phyloP scores from a whole-genome alignment of 371 early-diverging fungal species.

The Circinella minor region DNA sequence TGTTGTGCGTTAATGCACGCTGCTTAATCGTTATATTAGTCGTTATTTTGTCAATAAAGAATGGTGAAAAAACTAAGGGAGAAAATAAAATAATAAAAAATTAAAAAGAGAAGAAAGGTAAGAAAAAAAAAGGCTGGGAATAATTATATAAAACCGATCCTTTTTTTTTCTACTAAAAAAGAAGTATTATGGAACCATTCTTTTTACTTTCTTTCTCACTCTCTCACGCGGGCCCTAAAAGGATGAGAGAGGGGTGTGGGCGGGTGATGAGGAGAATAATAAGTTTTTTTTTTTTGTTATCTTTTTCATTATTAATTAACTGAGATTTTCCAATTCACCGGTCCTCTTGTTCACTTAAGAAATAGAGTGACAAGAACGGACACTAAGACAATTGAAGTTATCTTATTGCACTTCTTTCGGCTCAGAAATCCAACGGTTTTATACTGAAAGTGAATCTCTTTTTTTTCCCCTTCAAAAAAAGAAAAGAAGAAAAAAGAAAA shows the following conservation, averaged over 20 bases:
- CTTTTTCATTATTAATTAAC: neutral
- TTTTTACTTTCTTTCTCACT: too few relatives aligned
- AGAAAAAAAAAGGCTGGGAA: neutral
- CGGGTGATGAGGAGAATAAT: too few relatives aligned
- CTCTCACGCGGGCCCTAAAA: neutral
- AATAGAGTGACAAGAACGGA: neutral
- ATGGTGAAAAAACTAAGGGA: too few relatives aligned
- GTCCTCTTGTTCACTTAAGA: slow-evolving; percentile 1
- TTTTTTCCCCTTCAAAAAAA: neutral
- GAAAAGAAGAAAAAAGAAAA: neutral
- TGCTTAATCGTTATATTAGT: too few relatives aligned
- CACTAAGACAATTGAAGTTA: slow-evolving; percentile 1
- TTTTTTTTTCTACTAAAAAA: neutral
- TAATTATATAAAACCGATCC: neutral
- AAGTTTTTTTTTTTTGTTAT: too few relatives aligned
- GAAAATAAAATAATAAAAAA: too few relatives aligned
- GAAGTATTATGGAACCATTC: too few relatives aligned
- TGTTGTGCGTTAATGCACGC: too few relatives aligned
- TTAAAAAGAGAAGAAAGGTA: neutral
- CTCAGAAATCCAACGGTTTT: slow-evolving; percentile 6
- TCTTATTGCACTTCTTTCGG: slow-evolving; percentile 10
- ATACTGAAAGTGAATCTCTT: neutral
- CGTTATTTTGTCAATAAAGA: too few relatives aligned
- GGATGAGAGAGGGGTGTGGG: too few relatives aligned
- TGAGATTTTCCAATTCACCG: neutral